A percentile compares a stretch with the other conserved stretches of the same genome.
Conservation (phyloP, 2,329 filamentous ascomycete genomes). For the Neopestalotiopsis sp. region DNA sequence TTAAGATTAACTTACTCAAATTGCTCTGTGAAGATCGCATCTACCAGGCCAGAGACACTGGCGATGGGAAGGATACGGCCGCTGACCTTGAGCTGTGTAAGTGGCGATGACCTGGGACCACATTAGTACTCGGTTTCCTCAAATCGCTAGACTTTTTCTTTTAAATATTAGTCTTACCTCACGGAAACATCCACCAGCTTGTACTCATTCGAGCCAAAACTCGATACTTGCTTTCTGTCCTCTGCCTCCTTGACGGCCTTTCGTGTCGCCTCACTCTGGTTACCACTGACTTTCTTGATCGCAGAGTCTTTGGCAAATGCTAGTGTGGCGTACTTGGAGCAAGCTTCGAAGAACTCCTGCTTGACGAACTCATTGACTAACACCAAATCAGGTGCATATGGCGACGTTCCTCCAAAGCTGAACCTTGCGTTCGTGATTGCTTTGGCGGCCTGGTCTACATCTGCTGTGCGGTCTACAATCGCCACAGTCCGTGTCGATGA, state of each 20-base stretch:
- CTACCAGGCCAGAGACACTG: slow-evolving; percentile 32
- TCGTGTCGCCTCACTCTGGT: slow-evolving; percentile 25
- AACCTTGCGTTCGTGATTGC: slow-evolving; percentile 59
- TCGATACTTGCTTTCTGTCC: slow-evolving; percentile 29
- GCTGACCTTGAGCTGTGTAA: slow-evolving; percentile 30
- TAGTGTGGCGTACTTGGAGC: slow-evolving; percentile 42
- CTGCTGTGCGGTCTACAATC: slow-evolving; percentile 64
- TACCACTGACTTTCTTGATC: slow-evolving; percentile 23
- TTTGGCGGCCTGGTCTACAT: slow-evolving; percentile 57
- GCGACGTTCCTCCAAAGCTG: slow-evolving; percentile 58
- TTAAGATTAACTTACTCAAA: slow-evolving; percentile 24
- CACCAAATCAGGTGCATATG: slow-evolving; percentile 66
- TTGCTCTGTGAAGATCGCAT: slow-evolving; percentile 32
- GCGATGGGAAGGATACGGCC: slow-evolving; percentile 33
- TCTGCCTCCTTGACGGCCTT: slow-evolving; percentile 31
- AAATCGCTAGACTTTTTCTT: background rate
- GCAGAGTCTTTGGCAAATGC: slow-evolving; percentile 25
- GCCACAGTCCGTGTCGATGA: slow-evolving; percentile 47
- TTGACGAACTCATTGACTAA: slow-evolving; percentile 68
- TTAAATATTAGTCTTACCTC: slow-evolving; percentile 23
- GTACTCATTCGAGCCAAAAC: slow-evolving; percentile 29
- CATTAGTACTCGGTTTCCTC: background rate
- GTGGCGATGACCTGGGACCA: slow-evolving; percentile 24
- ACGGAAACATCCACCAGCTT: slow-evolving; percentile 32
- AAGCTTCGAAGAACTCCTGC: slow-evolving; percentile 56